phyloP scores from a whole-genome alignment of 352 stramenopile genomes.

The Nothophytophthora sp. region DNA sequence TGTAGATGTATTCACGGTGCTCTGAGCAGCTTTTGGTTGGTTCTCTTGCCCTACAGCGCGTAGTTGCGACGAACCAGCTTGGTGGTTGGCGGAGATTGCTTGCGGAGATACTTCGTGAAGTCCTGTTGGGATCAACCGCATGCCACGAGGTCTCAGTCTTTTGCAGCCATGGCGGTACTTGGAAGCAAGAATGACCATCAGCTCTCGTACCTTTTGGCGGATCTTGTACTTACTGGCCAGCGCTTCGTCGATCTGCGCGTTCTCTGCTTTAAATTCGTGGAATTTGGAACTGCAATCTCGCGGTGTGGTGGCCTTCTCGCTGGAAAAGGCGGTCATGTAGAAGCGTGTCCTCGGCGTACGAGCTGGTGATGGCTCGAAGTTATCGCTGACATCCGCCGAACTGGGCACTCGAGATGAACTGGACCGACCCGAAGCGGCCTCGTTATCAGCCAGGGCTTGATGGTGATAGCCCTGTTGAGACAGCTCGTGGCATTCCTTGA shows the following conservation, averaged over 20 bases:
- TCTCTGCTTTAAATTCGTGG: constrained; percentile 34
- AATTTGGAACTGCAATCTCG: constrained; percentile 19
- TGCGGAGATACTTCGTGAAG: constrained; percentile 45
- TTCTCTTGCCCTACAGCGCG: constrained; percentile 29
- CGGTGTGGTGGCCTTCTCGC: constrained; percentile 15
- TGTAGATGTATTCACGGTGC: constrained; percentile 6
- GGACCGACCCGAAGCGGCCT: constrained; percentile 6
- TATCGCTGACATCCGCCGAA: constrained; percentile 5
- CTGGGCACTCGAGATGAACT: constrained; percentile 21
- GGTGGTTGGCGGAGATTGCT: constrained; percentile 26
- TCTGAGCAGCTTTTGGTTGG: constrained; percentile 5
- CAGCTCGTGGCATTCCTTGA: constrained; percentile 38
- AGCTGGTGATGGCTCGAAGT: not conserved
- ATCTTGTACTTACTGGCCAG: constrained; percentile 49
- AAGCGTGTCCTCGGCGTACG: constrained; percentile 32
- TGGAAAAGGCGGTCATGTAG: constrained; percentile 35
- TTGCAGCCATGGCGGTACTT: too few relatives aligned
- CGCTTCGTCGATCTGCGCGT: constrained; percentile 23
- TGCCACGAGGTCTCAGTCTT: too few relatives aligned
- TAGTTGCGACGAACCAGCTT: constrained; percentile 41
- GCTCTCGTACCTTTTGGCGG: constrained; percentile 48
- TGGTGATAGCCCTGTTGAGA: constrained; percentile 60
- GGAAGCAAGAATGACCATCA: not conserved
- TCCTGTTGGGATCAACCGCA: too few relatives aligned
- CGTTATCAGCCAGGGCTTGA: constrained; percentile 37